Evolutionary conservation across 768 basidiomycete genomes (phyloP), one percentile per base, ranked within the genome.

Genomic region (Cyclocybe aegerita): DNA sequence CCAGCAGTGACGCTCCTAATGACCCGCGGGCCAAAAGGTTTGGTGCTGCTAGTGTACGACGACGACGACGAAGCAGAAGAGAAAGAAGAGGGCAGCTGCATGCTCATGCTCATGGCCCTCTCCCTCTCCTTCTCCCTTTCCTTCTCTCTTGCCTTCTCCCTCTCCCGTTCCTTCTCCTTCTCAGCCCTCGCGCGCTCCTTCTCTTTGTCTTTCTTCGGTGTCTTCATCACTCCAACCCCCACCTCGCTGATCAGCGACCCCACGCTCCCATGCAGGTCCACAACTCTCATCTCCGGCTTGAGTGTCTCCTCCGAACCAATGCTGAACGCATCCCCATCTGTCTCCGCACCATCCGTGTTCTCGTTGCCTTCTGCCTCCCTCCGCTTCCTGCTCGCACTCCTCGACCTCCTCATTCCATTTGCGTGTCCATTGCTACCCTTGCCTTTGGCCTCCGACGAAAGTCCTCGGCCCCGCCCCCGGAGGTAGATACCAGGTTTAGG

Each of bases 291-390:
- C 64, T 78, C 75, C 35, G 82, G 80, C 63, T 73, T 79, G 49
- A 87, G 67, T 43, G 85, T 86, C 72, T 86, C 85, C 70, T 85
- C 82, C 46, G 83, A 85, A 55, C 76, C 79, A 15, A 61, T 58
- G 36, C 63, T 62, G 42, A 64, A 57, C 14, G 34, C 49, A 47
- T 64, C 62, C 9, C 53, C 58, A 32, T 62, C 60, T 10, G 31
- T 35, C 6, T 45, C 56, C 14, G 56, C 39, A 16, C 54, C 16
- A 47, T 52, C 41, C 16, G 15, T 15, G 37, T 47, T 55, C 53
- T 60, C 48, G 32, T 56, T 39, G 45, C 60, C 37, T 14, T 48
- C 33, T 1, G 32, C 39, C 34, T 43, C 45, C n/a, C 38, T 42
- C 46, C 39, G 48, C 44, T 33, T 47, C 49, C 52, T 53, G 36